Conservation (phyloP, 768 basidiomycete species). For the Suillus alpinus region DNA sequence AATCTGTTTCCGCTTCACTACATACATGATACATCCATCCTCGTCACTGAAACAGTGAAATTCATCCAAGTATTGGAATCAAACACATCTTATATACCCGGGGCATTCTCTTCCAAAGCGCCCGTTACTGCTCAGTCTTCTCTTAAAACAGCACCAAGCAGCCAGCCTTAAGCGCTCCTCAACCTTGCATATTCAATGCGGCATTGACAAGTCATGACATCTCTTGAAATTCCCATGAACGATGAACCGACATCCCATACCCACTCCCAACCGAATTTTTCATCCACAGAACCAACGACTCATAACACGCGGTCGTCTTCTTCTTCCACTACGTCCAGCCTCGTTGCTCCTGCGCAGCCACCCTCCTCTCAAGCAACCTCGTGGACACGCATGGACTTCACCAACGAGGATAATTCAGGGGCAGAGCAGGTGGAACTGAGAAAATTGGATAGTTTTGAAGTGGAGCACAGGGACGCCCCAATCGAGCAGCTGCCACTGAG, state of each 20-base stretch:
- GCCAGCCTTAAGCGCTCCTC: neutral
- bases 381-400: conserved; percentile 22
- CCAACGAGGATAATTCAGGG: neutral
- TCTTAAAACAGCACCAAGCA: neutral
- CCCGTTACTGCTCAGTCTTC: neutral
- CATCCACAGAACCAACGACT: conserved; percentile 1
- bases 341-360: conserved; percentile 12
- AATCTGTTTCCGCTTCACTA: neutral
- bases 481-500: conserved; percentile 28
- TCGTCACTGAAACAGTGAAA: neutral
- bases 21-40: neutral
- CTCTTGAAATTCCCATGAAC: conserved; percentile 22
- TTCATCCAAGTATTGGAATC: neutral
- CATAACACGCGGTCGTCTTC: conserved; percentile 5
- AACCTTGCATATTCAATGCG: conserved; percentile 14
- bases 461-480: conserved; percentile 2
- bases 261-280: neutral
- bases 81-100: neutral
- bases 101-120: neutral
- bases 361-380: conserved; percentile 27
- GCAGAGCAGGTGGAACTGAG: conserved; percentile 9
- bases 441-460: neutral
- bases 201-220: conserved; percentile 22
- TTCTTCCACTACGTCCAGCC: conserved; percentile 14
- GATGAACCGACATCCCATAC: conserved; percentile 10